Evolutionary conservation across 176 grass and related monocot species (phyloP).

Genomic region (Melocanna baccifera): DNA sequence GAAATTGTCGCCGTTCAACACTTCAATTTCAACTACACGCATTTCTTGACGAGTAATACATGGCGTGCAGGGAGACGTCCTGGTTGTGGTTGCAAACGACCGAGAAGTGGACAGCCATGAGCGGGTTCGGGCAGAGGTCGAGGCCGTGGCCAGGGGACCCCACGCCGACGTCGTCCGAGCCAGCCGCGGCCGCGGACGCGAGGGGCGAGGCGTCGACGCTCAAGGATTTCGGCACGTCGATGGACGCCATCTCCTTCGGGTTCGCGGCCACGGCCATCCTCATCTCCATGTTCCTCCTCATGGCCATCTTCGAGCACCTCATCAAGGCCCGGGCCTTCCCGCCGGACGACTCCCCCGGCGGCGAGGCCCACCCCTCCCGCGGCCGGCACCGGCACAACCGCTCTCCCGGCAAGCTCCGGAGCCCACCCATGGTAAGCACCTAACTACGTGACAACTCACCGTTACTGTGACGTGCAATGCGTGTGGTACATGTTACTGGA

Average conservation of each 20-base stretch:
- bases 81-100: not conserved
- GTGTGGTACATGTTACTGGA: not conserved
- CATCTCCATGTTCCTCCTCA: slow-evolving; percentile 97
- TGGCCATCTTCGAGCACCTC: slow-evolving; percentile 96
- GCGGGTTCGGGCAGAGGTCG: slow-evolving; percentile 52
- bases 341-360: slow-evolving; percentile 21
- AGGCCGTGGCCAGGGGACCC: slow-evolving; percentile 60
- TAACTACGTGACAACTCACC: not conserved
- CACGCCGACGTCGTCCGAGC: slow-evolving; percentile 32
- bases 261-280: slow-evolving; percentile 91
- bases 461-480: not conserved
- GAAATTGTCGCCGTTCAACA: not conserved
- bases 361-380: not conserved
- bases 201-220: slow-evolving; percentile 46
- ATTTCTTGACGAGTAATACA: not conserved
- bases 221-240: slow-evolving; percentile 81
- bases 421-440: slow-evolving; percentile 38
- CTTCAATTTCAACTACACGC: not conserved
- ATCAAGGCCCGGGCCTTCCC: slow-evolving; percentile 70
- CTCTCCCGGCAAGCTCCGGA: slow-evolving; percentile 47
- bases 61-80: not conserved
- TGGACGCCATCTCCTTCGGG: slow-evolving; percentile 92
- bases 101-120: slow-evolving; percentile 38
- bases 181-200: slow-evolving; percentile 17
- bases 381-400: slow-evolving; percentile 1